Evolutionary conservation across 164 flowering plant genomes (phyloP).

Genomic region (Nymphaea thermarum): DNA sequence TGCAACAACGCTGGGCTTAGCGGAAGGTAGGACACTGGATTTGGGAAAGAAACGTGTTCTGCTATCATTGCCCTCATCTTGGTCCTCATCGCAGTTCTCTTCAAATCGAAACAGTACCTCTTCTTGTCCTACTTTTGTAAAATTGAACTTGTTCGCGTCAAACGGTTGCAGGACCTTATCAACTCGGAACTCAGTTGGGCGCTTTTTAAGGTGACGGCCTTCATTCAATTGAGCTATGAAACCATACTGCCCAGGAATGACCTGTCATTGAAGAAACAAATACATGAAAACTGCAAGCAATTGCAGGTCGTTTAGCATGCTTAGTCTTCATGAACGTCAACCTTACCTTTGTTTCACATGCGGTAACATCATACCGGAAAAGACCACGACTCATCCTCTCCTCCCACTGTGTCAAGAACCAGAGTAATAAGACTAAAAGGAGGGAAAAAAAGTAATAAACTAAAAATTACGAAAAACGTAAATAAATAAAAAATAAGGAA

Average conservation of each 20-base stretch:
- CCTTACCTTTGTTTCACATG: constrained; percentile 48
- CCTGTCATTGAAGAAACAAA: background rate
- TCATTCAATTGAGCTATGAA: constrained; percentile 84
- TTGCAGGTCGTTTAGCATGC: background rate
- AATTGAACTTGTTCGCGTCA: constrained; percentile 74
- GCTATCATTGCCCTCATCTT: constrained; percentile 9
- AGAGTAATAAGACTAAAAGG: background rate
- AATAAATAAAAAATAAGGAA: background rate
- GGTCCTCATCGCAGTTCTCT: constrained; percentile 10
- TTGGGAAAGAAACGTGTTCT: constrained; percentile 24
- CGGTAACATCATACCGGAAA: constrained; percentile 76
- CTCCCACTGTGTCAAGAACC: constrained; percentile 48
- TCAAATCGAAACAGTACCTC: constrained; percentile 71
- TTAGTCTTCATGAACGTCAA: background rate
- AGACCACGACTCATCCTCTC: constrained; percentile 58
- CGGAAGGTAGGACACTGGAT: constrained; percentile 20
- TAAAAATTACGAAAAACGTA: background rate
- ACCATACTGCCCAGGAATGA: constrained; percentile 53
- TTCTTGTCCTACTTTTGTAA: constrained; percentile 88
- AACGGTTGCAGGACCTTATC: constrained; percentile 79
- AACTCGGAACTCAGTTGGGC: constrained; percentile 75
- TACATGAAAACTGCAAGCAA: background rate
- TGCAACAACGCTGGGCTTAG: constrained; percentile 58
- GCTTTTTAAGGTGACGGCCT: constrained; percentile 79
- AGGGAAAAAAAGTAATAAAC: background rate